Evolutionary conservation across 345 rosid genomes (phyloP), one percentile per base, ranked within the genome.

Genomic region (Brassica juncea): DNA sequence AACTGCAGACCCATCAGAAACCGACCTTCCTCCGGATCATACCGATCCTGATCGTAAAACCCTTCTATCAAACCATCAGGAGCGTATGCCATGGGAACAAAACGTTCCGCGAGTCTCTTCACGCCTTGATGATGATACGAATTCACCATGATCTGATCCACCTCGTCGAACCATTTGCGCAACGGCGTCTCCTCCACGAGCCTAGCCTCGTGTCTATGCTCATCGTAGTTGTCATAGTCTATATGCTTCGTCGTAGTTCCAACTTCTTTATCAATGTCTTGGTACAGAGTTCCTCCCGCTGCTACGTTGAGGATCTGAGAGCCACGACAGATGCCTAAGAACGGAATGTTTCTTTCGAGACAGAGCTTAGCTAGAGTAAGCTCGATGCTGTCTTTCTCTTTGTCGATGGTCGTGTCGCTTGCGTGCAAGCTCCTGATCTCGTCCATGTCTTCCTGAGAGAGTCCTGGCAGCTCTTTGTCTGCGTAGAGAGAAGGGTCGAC

Each of bases 261-360:
- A 0, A 90, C 12, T 37, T 89, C 88, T 52, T 84, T 89, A 55
- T 87, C 90, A 0, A 90, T 55, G 68, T 89, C 92, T 42, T 89
- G 95, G 73, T 89, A 87, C 3, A 90, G 84, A 25, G 87, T 84
- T 4, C 95, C 92, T 0, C 91, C 92, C 21, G 89, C 84, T 0
- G 92, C 95, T 0, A 89, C 95, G 74, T 89, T 89, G 3, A 90
- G 91, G 39, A 89, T 84, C 70, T 90, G 90, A n/a, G 95, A 89
- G 10, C 95, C 95, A 71, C 95, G 86, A 75, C 92, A 89, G 2
- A 89, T 90, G 8, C 92, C 95, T 49, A 90, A 74, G 57, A 82
- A 86, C 0, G 91, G 91, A 37, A 90, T 89, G 85, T 86, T 86
- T 76, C 86, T 83, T 44, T 87, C 84, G 11, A 89, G 88, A 82